Evolutionary conservation across 768 basidiomycete species (phyloP), one percentile per base, ranked within the genome.

Genomic region (Boletus speciosus): DNA sequence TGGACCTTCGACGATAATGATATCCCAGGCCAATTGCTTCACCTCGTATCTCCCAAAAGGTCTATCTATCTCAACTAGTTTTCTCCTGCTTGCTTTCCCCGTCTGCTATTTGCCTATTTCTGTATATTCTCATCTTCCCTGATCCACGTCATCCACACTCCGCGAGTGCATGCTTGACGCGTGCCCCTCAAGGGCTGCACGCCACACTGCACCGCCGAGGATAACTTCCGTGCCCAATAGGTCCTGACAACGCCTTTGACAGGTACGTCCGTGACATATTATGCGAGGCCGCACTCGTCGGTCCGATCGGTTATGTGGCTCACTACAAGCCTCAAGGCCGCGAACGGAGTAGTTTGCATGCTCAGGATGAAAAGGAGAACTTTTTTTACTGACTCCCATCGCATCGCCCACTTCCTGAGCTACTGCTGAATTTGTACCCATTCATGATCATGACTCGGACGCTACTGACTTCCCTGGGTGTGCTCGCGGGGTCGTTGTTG

Each of bases 81-180:
- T 55, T 49, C 15, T 56, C 54, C 9, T 49, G 51, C 52, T 61
- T 61, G 59, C 55, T 59, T 56, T 68, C 55, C 59, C 53, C 31
- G 51, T 50, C 57, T 59, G 51, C 48, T 54, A 47, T 49, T 56
- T 56, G 40, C 58, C 51, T 55, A 51, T 53, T 43, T 57, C 43
- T 54, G 58, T 59, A 54, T 60, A 60, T 59, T 48, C 19, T 48
- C 56, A 46, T 49, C 44, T 48, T 47, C 19, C 37, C 54, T 55
- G 49, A 61, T 54, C 31, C 45, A 59, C 48, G 41, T 50, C 29
- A 47, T 43, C 40, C 32, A 52, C 49, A 23, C 53, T 58, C 54
- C 45, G 48, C 54, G 58, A 54, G 37, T 51, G 52, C 58, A 53
- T 54, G 66, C 61, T 46, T 58, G 51, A 63, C 36, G 66, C 66